Percentiles rank a stretch among this genome's conserved stretches.
These are phyloP conservation scores for Macrocystidia cucumis DNA, from an alignment of 1,284 basidiomycete genomes.

Conservation along the genomic window DNA sequence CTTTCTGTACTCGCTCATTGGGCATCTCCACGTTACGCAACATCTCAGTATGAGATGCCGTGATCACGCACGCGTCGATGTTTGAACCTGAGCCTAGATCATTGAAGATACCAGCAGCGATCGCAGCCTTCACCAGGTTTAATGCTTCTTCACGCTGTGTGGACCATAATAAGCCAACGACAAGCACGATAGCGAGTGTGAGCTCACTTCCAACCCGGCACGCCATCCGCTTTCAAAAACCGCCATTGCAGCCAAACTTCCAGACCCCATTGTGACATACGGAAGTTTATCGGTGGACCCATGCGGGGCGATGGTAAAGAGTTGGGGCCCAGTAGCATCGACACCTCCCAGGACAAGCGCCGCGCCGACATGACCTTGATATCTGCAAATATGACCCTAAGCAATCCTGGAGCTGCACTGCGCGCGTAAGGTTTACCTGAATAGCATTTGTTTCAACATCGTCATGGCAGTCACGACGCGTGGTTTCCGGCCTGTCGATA, in stretches of 20 bases:
- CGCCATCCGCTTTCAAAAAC: constrained; percentile 91
- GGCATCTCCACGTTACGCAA: constrained; percentile 88
- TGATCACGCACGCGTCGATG: constrained; percentile 95
- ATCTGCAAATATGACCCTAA: constrained; percentile 33
- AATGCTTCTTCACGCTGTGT: constrained; percentile 77
- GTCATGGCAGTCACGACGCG: constrained; percentile 97
- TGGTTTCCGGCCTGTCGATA: constrained; percentile 83
- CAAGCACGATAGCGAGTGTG: constrained; percentile 7
- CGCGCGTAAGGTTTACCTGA: constrained; percentile 21
- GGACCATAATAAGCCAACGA: not conserved
- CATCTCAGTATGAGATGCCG: constrained; percentile 77
- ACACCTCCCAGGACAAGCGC: constrained; percentile 97
- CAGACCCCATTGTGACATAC: constrained; percentile 98
- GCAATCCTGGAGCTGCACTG: not conserved
- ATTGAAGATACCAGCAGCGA: constrained; percentile 98
- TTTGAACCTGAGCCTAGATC: constrained; percentile 98
- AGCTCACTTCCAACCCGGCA: constrained; percentile 70
- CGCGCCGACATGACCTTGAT: constrained; percentile 94
- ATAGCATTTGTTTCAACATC: constrained; percentile 79
- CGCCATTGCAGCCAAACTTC: constrained; percentile 95
- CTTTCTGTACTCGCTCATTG: constrained; percentile 84
- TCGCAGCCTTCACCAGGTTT: constrained; percentile 78
- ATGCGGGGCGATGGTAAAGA: constrained; percentile 96
- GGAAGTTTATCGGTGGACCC: constrained; percentile 98
- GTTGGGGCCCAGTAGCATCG: constrained; percentile 87